Percentiles rank a stretch among this genome's conserved stretches.
Conservation (phyloP, 768 basidiomycete genomes). For the Lepiota brunneoincarnata region DNA sequence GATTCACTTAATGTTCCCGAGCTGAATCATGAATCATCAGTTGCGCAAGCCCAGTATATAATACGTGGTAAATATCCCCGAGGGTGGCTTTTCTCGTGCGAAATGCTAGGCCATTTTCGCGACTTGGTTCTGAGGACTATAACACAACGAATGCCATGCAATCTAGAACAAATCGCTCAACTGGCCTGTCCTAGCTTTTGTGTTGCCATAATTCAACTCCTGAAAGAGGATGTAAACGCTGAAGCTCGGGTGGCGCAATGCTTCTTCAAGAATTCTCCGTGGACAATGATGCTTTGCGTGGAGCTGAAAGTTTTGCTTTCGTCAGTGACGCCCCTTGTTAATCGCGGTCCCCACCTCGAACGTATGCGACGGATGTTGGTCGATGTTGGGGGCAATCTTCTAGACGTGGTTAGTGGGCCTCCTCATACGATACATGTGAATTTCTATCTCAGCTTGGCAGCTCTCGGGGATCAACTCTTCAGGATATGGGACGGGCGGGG, state of each 20-base stretch:
- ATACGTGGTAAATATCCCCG: slow-evolving; percentile 20
- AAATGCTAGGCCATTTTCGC: slow-evolving; percentile 54
- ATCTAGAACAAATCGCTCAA: slow-evolving; percentile 50
- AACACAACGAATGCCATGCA: slow-evolving; percentile 38
- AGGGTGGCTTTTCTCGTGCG: slow-evolving; percentile 39
- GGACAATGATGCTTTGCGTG: slow-evolving; percentile 44
- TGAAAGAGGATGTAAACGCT: neutral
- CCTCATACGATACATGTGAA: neutral
- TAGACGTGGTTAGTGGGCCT: slow-evolving; percentile 16
- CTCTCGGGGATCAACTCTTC: no score
- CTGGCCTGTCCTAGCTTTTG: slow-evolving; percentile 50
- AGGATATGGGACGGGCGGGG: no score
- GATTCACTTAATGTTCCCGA: neutral
- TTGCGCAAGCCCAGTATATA: slow-evolving; percentile 20
- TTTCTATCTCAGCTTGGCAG: neutral
- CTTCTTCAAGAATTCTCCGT: slow-evolving; percentile 36
- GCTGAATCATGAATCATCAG: slow-evolving; percentile 9
- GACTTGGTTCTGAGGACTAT: slow-evolving; percentile 48
- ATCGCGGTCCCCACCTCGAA: slow-evolving; percentile 19
- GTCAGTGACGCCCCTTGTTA: neutral
- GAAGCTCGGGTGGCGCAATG: slow-evolving; percentile 4
- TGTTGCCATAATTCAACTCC: slow-evolving; percentile 39
- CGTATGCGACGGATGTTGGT: slow-evolving; percentile 30
- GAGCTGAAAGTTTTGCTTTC: slow-evolving; percentile 31
- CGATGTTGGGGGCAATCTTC: slow-evolving; percentile 15